Conservation (phyloP, 202 grass and related monocot genomes). For the Miscanthus sacchariflorus region DNA sequence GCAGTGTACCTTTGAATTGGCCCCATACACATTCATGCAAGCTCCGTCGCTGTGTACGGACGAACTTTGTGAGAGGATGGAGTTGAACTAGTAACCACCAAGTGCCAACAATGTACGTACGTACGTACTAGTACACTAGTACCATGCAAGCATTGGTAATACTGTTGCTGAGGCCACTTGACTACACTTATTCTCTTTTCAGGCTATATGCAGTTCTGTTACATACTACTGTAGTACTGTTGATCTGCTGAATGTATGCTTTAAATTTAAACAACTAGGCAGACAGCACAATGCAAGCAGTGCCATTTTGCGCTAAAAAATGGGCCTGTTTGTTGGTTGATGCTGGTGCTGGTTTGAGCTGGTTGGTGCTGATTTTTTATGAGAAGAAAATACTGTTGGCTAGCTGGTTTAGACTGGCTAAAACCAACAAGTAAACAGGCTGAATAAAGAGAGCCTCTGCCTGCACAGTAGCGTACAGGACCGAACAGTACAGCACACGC, state of each 20-base stretch:
- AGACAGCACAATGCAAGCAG: neutral
- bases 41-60: too few species aligned
- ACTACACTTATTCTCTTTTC: constrained; percentile 1
- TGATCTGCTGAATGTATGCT: neutral
- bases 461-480: neutral
- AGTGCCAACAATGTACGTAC: neutral
- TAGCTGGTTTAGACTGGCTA: too few species aligned
- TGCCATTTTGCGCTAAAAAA: neutral
- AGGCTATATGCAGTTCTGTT: neutral
- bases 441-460: neutral
- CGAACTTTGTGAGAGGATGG: too few species aligned
- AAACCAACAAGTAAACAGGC: too few species aligned
- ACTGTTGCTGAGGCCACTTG: neutral
- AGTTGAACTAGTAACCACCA: neutral
- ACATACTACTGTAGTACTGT: neutral
- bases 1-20: too few species aligned
- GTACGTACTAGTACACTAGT: too few species aligned
- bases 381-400: too few species aligned
- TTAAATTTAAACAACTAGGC: neutral
- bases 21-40: too few species aligned
- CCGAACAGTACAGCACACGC: neutral
- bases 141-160: too few species aligned
- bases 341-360: too few species aligned
- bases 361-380: too few species aligned
- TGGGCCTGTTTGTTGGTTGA: too few species aligned